Evolutionary conservation across 2,329 filamentous ascomycete genomes (phyloP).

Genomic region (Claviceps citrina): DNA sequence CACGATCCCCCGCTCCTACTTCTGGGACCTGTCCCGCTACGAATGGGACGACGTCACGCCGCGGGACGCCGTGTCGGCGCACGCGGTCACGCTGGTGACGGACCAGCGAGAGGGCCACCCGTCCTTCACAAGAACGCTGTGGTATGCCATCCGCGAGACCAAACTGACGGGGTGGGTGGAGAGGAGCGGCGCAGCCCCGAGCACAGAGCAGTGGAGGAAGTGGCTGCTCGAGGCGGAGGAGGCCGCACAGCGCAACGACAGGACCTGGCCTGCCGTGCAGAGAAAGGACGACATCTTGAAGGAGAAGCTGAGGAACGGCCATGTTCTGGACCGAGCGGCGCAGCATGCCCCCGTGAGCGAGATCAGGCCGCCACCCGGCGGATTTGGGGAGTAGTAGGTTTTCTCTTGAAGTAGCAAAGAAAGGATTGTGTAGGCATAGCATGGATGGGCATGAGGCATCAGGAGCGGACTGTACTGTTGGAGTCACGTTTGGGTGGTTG

Average conservation of each 20-base stretch:
- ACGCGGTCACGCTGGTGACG: slow-evolving; percentile 14
- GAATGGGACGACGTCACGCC: slow-evolving; percentile 26
- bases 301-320: slow-evolving; percentile 9
- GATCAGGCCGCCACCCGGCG: slow-evolving; percentile 9
- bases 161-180: slow-evolving; percentile 36
- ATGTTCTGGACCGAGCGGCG: slow-evolving; percentile 13
- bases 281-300: slow-evolving; percentile 35
- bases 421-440: no score
- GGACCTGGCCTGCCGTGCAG: slow-evolving; percentile 30
- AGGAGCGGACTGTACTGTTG: no score
- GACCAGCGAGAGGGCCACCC: slow-evolving; percentile 26
- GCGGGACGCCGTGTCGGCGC: slow-evolving; percentile 20
- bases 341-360: slow-evolving; percentile 17
- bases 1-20: slow-evolving; percentile 30
- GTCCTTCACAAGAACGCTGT: slow-evolving; percentile 41
- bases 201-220: slow-evolving; percentile 34
- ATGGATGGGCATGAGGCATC: no score
- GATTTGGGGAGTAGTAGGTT: no score
- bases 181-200: slow-evolving; percentile 34
- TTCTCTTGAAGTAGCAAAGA: no score
- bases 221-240: slow-evolving; percentile 37
- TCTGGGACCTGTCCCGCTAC: slow-evolving; percentile 45
- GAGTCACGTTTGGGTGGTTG: no score
- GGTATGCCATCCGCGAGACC: slow-evolving; percentile 43
- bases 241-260: slow-evolving; percentile 19